Evolutionary conservation across 1,284 basidiomycete genomes (phyloP), one percentile per base, ranked within the genome.

Genomic region (Fomitopsis betulina): DNA sequence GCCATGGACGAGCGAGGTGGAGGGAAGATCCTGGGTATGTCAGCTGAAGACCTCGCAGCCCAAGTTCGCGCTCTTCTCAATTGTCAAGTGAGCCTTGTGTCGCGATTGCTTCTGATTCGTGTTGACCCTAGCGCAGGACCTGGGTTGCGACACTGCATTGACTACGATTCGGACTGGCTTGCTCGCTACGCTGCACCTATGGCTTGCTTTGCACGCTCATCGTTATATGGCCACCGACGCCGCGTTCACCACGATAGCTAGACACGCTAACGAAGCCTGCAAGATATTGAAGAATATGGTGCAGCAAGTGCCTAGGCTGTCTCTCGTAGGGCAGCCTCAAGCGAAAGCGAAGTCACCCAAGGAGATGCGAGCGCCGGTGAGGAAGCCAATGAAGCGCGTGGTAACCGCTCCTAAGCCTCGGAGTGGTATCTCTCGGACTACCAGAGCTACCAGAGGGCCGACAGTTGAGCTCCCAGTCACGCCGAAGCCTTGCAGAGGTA

Each of bases 131-230:
- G 13, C 3, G 23, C 38, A 84, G 82, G 64, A 70, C n/a, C 57
- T 76, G 1, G 76, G 73, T 0, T 65, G 73, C 17, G 83, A 85
- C 63, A 54, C 53, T 0, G 65, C 62, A 0, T 69, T 85, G 6
- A 66, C 69, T 3, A 66, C 60, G 6, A 80, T 79, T 58, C 66
- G 73, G 37, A 62, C 69, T 2, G 82, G 86, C 65, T 82, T 85
- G 60, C 75, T 71, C 33, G 76, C 81, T 2, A 70, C 76, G 1
- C 72, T 76, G 2, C 79, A 86, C 62, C 73, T 90, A n/a, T 89
- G 86, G 86, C 68, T 81, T 40, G 82, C 83, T 0, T 70, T 91
- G 13, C 84, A 87, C 63, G 78, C 80, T 1, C 88, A 91, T 68
- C 78, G 81, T 19, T 74, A 49, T 15, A 40, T 38, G 25, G n/a